Evolutionary conservation across 1,139 yeast genomes (phyloP).

Genomic region (Suhomyces chickasaworum): DNA sequence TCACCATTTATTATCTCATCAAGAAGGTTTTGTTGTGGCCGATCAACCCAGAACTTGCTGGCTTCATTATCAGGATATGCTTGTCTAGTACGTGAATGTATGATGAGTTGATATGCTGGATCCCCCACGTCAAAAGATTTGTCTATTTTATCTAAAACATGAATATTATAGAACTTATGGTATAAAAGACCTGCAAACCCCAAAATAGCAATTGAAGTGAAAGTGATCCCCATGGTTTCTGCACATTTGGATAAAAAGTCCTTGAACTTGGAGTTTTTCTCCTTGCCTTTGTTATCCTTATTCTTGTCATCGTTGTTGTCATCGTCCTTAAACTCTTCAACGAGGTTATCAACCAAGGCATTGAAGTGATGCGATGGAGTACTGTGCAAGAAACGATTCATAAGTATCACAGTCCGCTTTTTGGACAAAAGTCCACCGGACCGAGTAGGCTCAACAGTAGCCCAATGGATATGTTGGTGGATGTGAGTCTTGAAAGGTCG

Average conservation of each 20-base stretch:
- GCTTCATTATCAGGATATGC: slow-evolving; percentile 28
- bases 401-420: neutral
- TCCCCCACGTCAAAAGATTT: slow-evolving; percentile 70
- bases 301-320: slow-evolving; percentile 11
- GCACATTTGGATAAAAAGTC: slow-evolving; percentile 52
- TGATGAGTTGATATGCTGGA: slow-evolving; percentile 61
- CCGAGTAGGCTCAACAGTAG: neutral
- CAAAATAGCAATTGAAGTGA: slow-evolving; percentile 70
- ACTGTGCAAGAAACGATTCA: slow-evolving; percentile 3
- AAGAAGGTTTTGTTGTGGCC: slow-evolving; percentile 67
- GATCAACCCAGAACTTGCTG: slow-evolving; percentile 58
- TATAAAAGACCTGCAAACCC: slow-evolving; percentile 74
- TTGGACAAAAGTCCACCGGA: neutral
- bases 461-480: neutral
- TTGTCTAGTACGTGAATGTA: slow-evolving; percentile 47
- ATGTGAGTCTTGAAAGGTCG: neutral
- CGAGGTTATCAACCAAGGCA: slow-evolving; percentile 24
- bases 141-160: slow-evolving; percentile 66
- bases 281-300: slow-evolving; percentile 14
- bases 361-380: slow-evolving; percentile 10
- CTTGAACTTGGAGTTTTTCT: slow-evolving; percentile 23
- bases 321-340: slow-evolving; percentile 17
- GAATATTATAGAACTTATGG: slow-evolving; percentile 61
- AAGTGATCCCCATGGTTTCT: slow-evolving; percentile 75
- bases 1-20: slow-evolving; percentile 69